Evolutionary conservation across 208 protist genomes (phyloP), one percentile per base, ranked within the genome.

Genomic region (Herpetomonas muscarum): DNA sequence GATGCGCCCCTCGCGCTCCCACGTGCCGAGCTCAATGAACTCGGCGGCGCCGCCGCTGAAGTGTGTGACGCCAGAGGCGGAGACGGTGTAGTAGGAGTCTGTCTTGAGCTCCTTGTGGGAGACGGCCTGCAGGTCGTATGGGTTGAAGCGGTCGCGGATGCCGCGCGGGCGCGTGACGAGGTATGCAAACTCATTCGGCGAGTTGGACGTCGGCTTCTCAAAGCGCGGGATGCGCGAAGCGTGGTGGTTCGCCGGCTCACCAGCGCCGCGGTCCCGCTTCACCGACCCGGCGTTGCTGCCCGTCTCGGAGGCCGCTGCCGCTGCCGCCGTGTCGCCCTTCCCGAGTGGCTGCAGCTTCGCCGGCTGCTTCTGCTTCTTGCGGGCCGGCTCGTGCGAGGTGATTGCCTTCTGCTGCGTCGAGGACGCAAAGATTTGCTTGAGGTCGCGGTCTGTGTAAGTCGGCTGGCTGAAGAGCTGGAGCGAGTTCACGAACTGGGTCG

Each of bases 91-190:
- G 67, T 97, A 98, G 66, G 85, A 75, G 39, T 73, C 57, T 1
- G 64, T 66, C 46, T 94, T 62, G 50, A 97, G 76, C 21, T 96
- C 81, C 26, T 79, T 81, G 61, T 97, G 93, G 44, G 88, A 53
- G 31, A 98, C 94, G 22, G 95, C 85, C 61, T 93, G 78, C 42
- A 98, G 70, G 55, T 98, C 85, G 74, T 98, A 98, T 45, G 96
- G 93, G 67, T 97, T 96, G 68, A 89, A 92, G 42, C 75, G 70
- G 58, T 93, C 84, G 28, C 83, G 79, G n/a, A 95, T 74, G 19
- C 85, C 86, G 5, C 84, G 77, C 10, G 81, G 79, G 0, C 87
- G 85, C 74, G 87, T 85, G 9, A 90, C 71, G 52, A 97, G 70
- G 64, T 97, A 97, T 12, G 87, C 82, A 54, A 97, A 97, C 72